Conservation (phyloP, 495 filamentous ascomycete genomes). For the Aspergillus incahuasiensis region DNA sequence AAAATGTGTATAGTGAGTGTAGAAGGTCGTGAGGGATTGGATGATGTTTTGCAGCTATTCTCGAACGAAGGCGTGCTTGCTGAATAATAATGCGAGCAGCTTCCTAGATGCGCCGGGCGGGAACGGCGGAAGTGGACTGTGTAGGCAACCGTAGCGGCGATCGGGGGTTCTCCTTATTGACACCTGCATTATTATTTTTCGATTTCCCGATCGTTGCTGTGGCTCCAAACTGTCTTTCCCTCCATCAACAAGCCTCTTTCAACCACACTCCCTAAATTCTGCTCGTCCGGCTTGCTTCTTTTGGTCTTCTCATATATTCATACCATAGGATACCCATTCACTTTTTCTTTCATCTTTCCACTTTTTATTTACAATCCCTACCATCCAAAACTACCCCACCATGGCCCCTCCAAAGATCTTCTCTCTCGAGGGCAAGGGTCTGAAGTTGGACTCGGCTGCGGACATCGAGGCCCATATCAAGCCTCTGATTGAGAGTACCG, state of each 20-base stretch:
- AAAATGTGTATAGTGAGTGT: not conserved
- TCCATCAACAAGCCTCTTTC: not conserved
- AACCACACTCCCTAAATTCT: constrained; percentile 4
- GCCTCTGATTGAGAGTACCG: constrained; percentile 60
- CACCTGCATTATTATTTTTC: constrained; percentile 7
- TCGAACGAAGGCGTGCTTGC: constrained; percentile 18
- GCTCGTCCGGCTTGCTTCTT: not conserved
- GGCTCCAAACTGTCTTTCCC: not conserved
- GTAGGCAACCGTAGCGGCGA: constrained; percentile 14
- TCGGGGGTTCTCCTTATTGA: constrained; percentile 5
- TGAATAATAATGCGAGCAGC: constrained; percentile 27
- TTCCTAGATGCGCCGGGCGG: not conserved
- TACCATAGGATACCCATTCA: not conserved
- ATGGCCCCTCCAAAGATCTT: constrained; percentile 69
- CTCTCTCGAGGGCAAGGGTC: constrained; percentile 81
- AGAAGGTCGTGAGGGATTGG: not conserved
- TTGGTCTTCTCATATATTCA: not conserved
- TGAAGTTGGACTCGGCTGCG: constrained; percentile 83
- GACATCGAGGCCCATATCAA: constrained; percentile 84
- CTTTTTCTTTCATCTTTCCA: constrained; percentile 1
- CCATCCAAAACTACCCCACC: constrained; percentile 34
- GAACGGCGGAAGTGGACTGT: constrained; percentile 22
- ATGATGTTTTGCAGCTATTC: not conserved
- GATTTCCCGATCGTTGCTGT: not conserved
- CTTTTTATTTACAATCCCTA: not conserved